A percentile compares a stretch with the other conserved stretches of the same genome.
Conservation (phyloP, 176 grass and related monocot genomes). For the Dactylis glomerata region DNA sequence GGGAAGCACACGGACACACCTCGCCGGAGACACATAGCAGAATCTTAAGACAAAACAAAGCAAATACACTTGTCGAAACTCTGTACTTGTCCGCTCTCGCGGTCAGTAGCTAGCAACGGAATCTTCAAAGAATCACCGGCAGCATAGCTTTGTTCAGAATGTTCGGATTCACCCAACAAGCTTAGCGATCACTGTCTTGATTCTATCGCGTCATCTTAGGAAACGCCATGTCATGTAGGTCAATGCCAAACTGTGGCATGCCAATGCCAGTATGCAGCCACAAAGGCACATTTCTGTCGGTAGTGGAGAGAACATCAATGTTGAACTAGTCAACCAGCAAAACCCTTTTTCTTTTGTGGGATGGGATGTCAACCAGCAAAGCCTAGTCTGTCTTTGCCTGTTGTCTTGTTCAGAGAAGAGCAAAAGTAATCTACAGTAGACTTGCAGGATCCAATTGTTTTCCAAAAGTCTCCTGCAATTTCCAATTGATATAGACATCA, state of each 20-base stretch:
- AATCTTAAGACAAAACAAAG: background rate
- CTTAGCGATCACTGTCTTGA: background rate
- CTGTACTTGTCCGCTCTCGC: background rate
- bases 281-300: background rate
- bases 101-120: background rate
- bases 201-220: constrained; percentile 22
- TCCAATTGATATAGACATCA: background rate
- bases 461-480: background rate
- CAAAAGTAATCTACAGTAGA: background rate
- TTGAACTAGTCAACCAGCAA: constrained; percentile 5
- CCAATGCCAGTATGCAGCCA: constrained; percentile 13
- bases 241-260: background rate
- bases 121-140: constrained; percentile 8
- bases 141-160: background rate
- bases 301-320: background rate
- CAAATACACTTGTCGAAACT: constrained; percentile 14
- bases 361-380: background rate
- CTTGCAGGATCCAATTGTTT: background rate
- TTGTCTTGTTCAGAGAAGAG: background rate
- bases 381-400: background rate
- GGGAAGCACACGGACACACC: constrained; percentile 29
- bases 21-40: constrained; percentile 13
- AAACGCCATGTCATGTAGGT: constrained; percentile 2
- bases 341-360: background rate
- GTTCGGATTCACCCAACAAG: background rate